Percentiles rank a stretch among this genome's conserved stretches.
Conservation (phyloP, 257 asterid species). For the Lantana camara region DNA sequence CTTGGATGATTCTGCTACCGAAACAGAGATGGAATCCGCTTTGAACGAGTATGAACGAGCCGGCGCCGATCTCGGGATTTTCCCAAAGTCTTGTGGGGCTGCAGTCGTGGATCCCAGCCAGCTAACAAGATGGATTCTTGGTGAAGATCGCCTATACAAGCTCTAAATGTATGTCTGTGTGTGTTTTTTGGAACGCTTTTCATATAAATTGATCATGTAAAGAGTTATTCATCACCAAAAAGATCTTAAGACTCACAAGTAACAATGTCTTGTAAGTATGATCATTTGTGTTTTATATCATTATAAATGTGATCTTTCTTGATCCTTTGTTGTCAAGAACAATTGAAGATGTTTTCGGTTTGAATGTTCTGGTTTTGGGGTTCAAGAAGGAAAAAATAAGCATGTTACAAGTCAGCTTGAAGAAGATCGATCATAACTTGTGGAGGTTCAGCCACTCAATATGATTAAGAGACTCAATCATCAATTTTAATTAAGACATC, state of each 20-base stretch:
- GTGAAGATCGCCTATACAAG: conserved; percentile 71
- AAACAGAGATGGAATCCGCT: conserved; percentile 82
- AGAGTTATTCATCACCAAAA: too few species aligned
- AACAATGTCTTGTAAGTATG: neutral
- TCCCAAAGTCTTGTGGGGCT: conserved; percentile 79
- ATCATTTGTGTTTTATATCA: neutral
- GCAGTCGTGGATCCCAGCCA: conserved; percentile 85
- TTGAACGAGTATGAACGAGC: conserved; percentile 49
- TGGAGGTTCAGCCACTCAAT: too few species aligned
- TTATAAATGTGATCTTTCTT: neutral
- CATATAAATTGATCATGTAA: conserved; percentile 6
- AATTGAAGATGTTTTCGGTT: neutral
- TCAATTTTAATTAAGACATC: too few species aligned
- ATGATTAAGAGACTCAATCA: too few species aligned
- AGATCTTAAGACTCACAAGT: neutral
- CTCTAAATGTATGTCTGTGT: conserved; percentile 22
- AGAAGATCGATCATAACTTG: too few species aligned
- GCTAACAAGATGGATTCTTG: conserved; percentile 87
- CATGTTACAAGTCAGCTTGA: too few species aligned
- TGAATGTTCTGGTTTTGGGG: too few species aligned
- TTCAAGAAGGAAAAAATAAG: too few species aligned
- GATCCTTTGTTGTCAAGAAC: neutral
- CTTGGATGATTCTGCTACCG: conserved; percentile 61
- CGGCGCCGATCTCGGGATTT: conserved; percentile 79
- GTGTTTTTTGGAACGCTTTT: neutral